A percentile compares a stretch with the other conserved stretches of the same genome.
Evolutionary conservation across 2,329 filamentous ascomycete genomes (phyloP).

Genomic region (Beauveria sp.): DNA sequence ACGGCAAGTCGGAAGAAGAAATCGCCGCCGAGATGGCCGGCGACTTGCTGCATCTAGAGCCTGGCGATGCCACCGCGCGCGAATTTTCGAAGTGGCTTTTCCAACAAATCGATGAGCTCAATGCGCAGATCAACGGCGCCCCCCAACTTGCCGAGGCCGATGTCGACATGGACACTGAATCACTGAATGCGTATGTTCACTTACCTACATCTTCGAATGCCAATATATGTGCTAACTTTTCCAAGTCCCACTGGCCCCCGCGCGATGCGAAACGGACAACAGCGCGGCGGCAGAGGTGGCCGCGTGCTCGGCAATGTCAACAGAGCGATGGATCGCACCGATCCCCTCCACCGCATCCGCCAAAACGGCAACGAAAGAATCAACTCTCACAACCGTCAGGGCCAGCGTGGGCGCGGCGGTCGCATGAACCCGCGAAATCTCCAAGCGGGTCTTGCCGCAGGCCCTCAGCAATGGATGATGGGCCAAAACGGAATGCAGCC

Average conservation of each 20-base stretch:
- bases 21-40: slow-evolving; percentile 82
- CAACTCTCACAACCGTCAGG: slow-evolving; percentile 65
- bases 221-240: slow-evolving; percentile 30
- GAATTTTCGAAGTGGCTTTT: slow-evolving; percentile 95
- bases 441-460: slow-evolving; percentile 39
- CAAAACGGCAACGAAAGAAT: slow-evolving; percentile 70
- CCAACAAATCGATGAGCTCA: slow-evolving; percentile 66
- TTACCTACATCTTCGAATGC: background rate
- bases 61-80: slow-evolving; percentile 73
- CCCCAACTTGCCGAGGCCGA: slow-evolving; percentile 21
- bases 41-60: slow-evolving; percentile 73
- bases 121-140: slow-evolving; percentile 51
- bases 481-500: slow-evolving; percentile 20
- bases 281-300: slow-evolving; percentile 60
- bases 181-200: slow-evolving; percentile 51
- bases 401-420: slow-evolving; percentile 41
- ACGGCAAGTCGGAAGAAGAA: slow-evolving; percentile 86
- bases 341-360: slow-evolving; percentile 74
- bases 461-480: slow-evolving; percentile 40
- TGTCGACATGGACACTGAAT: slow-evolving; percentile 60
- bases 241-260: slow-evolving; percentile 85
- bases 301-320: slow-evolving; percentile 80
- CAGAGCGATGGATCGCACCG: slow-evolving; percentile 73
- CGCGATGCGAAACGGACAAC: slow-evolving; percentile 76
- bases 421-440: slow-evolving; percentile 46